phyloP scores from a whole-genome alignment of 345 rosid species.

The Camelina laxa region DNA sequence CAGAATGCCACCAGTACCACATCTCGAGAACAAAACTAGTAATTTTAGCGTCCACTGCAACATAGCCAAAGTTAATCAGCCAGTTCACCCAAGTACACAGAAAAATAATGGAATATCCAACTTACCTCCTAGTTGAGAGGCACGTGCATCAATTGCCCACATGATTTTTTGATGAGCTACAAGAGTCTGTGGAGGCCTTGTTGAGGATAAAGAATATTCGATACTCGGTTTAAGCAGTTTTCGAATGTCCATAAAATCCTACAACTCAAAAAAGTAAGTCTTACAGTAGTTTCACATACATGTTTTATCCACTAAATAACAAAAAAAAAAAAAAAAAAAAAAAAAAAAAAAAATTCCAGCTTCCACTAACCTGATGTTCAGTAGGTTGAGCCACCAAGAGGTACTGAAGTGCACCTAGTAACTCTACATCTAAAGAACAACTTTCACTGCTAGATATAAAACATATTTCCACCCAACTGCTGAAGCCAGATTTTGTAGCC shows the following conservation, averaged over 20 bases:
- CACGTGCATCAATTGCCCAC: conserved; percentile 85
- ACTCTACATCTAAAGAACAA: conserved; percentile 68
- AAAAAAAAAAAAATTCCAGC: not conserved
- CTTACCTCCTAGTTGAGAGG: conserved; percentile 58
- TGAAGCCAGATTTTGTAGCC: conserved; percentile 52
- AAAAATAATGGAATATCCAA: conserved; percentile 15
- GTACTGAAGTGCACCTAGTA: conserved; percentile 69
- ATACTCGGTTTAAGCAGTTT: conserved; percentile 56
- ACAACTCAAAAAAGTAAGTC: conserved; percentile 32
- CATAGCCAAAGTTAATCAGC: conserved; percentile 25
- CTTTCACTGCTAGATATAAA: conserved; percentile 64
- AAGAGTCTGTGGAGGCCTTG: conserved; percentile 82
- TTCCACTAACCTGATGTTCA: conserved; percentile 58
- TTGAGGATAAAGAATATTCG: conserved; percentile 63
- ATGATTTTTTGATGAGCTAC: conserved; percentile 75
- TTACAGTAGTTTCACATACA: conserved; percentile 16
- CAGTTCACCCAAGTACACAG: conserved; percentile 14
- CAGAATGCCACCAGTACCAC: conserved; percentile 93
- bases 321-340: not conserved
- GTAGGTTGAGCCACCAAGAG: conserved; percentile 49
- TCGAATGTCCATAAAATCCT: conserved; percentile 55
- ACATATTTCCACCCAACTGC: conserved; percentile 61
- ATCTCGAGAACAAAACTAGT: conserved; percentile 77
- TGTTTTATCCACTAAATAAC: conserved; percentile 13
- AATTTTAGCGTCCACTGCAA: conserved; percentile 66